Percentiles rank a stretch among this genome's conserved stretches.
Evolutionary conservation across 768 basidiomycete genomes (phyloP).

Genomic region (Tephrocybe sp.): DNA sequence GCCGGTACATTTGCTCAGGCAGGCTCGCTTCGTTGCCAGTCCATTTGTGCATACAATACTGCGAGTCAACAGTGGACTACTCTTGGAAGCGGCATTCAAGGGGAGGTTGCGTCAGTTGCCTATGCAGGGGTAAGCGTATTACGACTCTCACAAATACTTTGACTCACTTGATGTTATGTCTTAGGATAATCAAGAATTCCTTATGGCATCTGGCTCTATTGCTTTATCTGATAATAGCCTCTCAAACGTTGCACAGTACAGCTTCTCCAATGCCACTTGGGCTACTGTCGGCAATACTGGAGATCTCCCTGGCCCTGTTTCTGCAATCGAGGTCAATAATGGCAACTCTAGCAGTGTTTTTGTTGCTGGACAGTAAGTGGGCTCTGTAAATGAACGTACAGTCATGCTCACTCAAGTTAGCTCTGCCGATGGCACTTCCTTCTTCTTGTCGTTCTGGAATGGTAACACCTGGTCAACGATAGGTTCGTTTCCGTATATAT

Average conservation of each 20-base stretch:
- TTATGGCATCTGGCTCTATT: constrained; percentile 83
- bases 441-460: constrained; percentile 86
- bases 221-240: constrained; percentile 57
- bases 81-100: constrained; percentile 78
- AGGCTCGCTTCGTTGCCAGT: constrained; percentile 70
- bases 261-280: constrained; percentile 77
- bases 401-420: constrained; percentile 31
- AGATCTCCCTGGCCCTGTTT: constrained; percentile 84
- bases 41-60: constrained; percentile 76
- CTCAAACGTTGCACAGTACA: constrained; percentile 73
- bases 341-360: constrained; percentile 83
- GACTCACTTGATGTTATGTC: neutral
- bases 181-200: constrained; percentile 61
- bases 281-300: constrained; percentile 53
- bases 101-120: constrained; percentile 74
- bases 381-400: neutral
- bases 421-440: constrained; percentile 51
- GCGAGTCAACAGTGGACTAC: constrained; percentile 71
- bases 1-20: constrained; percentile 87
- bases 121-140: constrained; percentile 71
- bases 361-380: constrained; percentile 79
- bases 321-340: constrained; percentile 83
- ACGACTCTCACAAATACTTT: neutral
- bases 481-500: constrained; percentile 35
- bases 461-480: constrained; percentile 72